phyloP scores from a whole-genome alignment of 1,139 yeast genomes.

The Pichiaceae sp. region DNA sequence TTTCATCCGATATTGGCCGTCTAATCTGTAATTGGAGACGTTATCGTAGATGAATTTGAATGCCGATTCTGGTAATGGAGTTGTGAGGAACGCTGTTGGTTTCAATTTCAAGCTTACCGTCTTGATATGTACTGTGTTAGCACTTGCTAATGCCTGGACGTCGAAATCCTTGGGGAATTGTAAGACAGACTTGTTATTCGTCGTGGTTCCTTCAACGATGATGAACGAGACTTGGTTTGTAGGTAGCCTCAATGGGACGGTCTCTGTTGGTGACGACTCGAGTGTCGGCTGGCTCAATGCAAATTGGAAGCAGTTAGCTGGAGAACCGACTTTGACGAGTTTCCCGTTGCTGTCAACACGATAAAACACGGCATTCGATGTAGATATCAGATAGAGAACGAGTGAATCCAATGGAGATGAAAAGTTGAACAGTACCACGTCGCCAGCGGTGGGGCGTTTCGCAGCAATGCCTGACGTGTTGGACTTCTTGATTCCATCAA shows the following conservation, averaged over 20 bases:
- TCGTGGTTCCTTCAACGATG: constrained; percentile 62
- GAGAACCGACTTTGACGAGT: constrained; percentile 27
- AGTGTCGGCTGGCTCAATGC: constrained; percentile 23
- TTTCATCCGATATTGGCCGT: constrained; percentile 23
- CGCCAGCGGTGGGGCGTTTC: constrained; percentile 34
- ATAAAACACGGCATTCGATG: constrained; percentile 25
- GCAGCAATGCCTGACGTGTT: constrained; percentile 26
- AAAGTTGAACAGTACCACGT: constrained; percentile 44
- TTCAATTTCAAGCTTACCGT: constrained; percentile 29
- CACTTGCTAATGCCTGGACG: constrained; percentile 6
- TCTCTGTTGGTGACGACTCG: background rate
- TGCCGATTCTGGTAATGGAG: constrained; percentile 19
- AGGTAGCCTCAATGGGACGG: background rate
- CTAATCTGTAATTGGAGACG: constrained; percentile 16
- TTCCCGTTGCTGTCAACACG: constrained; percentile 39
- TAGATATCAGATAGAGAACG: constrained; percentile 11
- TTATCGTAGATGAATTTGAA: constrained; percentile 10
- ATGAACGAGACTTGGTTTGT: constrained; percentile 33
- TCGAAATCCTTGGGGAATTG: constrained; percentile 16
- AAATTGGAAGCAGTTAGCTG: constrained; percentile 29
- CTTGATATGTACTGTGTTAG: constrained; percentile 25
- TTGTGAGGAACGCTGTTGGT: constrained; percentile 15
- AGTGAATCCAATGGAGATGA: constrained; percentile 49
- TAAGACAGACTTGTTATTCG: constrained; percentile 38
- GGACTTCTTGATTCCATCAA: constrained; percentile 45